phyloP scores from a whole-genome alignment of 2,329 filamentous ascomycete species.

The Leptographium galeiforme region DNA sequence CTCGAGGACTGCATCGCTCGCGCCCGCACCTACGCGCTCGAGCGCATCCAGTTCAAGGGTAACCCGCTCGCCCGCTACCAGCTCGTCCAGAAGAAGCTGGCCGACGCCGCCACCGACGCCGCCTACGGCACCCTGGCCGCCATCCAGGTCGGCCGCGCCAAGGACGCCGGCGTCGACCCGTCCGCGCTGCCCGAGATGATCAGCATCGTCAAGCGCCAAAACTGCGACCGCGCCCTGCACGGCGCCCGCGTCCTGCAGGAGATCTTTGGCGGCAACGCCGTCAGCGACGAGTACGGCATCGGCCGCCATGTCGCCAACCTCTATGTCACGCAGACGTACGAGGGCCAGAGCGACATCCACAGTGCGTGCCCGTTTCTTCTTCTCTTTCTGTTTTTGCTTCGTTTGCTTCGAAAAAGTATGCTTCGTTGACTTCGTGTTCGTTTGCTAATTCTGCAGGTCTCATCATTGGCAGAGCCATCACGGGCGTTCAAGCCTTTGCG shows the following conservation, averaged over 20 bases:
- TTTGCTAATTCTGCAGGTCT: conserved; percentile 26
- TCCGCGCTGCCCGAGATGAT: conserved; percentile 89
- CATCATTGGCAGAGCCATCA: conserved; percentile 53
- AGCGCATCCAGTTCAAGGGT: conserved; percentile 89
- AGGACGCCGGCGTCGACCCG: conserved; percentile 78
- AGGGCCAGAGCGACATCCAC: conserved; percentile 97
- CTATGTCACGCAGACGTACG: conserved; percentile 95
- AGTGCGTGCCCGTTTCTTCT: conserved; percentile 40
- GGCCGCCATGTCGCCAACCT: conserved; percentile 90
- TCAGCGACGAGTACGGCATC: conserved; percentile 92
- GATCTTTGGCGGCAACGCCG: conserved; percentile 95
- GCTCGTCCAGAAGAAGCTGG: conserved; percentile 93
- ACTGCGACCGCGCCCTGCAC: conserved; percentile 78
- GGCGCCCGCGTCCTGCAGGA: conserved; percentile 79
- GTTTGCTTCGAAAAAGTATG: too few relatives aligned
- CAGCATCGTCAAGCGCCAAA: conserved; percentile 90
- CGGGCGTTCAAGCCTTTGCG: conserved; percentile 59
- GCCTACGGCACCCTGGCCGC: conserved; percentile 84
- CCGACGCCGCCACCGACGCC: conserved; percentile 82
- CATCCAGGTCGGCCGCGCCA: conserved; percentile 80
- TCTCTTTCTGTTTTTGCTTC: conserved; percentile 1
- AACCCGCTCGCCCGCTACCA: conserved; percentile 95
- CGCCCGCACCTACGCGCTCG: conserved; percentile 74
- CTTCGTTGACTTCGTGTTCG: too few relatives aligned
- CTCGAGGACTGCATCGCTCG: conserved; percentile 81